Evolutionary conservation across 1,284 basidiomycete genomes (phyloP).

Genomic region (Ustilago nuda): DNA sequence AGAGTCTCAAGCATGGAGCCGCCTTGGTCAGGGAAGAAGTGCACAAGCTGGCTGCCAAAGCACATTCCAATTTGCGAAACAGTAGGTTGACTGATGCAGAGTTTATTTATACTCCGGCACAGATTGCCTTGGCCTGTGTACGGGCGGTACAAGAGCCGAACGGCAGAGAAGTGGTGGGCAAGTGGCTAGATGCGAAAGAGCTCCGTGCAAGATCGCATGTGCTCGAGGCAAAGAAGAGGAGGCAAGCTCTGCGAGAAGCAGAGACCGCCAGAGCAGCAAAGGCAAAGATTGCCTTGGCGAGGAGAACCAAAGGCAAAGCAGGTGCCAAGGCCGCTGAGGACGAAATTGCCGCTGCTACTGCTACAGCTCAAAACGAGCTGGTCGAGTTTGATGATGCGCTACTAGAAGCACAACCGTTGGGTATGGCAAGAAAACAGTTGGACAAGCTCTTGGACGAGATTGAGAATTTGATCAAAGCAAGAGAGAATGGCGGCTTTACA

Average conservation of each 20-base stretch:
- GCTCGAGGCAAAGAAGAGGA: slow-evolving; percentile 13
- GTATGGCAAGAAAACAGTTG: slow-evolving; percentile 75
- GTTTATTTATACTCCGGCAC: slow-evolving; percentile 89
- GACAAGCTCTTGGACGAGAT: slow-evolving; percentile 75
- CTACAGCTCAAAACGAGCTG: background rate
- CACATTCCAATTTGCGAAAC: slow-evolving; percentile 60
- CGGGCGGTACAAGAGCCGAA: slow-evolving; percentile 8
- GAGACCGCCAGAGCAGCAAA: slow-evolving; percentile 23
- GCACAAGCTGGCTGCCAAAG: slow-evolving; percentile 34
- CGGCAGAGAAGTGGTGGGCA: slow-evolving; percentile 73
- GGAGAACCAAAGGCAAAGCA: slow-evolving; percentile 33
- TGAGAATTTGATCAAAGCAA: slow-evolving; percentile 19
- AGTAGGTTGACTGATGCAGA: slow-evolving; percentile 91
- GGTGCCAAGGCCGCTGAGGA: slow-evolving; percentile 42
- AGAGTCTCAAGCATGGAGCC: slow-evolving; percentile 72
- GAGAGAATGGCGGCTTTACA: slow-evolving; percentile 34
- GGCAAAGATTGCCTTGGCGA: slow-evolving; percentile 26
- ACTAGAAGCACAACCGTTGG: slow-evolving; percentile 33
- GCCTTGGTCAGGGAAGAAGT: slow-evolving; percentile 35
- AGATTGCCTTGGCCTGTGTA: slow-evolving; percentile 89
- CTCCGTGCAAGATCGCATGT: slow-evolving; percentile 1
- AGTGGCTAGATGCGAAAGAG: slow-evolving; percentile 73
- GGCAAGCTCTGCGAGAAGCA: slow-evolving; percentile 14
- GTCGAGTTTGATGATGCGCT: slow-evolving; percentile 38
- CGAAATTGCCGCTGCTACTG: slow-evolving; percentile 15